Base-by-base conservation (phyloP, 306 rosid species). In the Casuarina cunninghamiana region DNA sequence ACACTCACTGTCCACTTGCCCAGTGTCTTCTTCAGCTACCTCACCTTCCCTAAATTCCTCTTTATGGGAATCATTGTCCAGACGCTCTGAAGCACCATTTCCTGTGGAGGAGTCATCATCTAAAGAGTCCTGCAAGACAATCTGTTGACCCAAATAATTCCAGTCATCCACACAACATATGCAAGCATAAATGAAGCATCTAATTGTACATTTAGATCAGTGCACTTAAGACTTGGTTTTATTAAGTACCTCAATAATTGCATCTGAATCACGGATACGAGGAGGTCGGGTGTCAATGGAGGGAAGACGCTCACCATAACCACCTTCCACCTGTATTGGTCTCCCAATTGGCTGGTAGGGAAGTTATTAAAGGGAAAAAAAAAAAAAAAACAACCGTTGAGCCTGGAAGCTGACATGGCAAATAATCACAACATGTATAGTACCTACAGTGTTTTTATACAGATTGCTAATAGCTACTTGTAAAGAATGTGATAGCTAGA, bases 301-400 rank as follows among this genome's bases (percentile, higher is more conserved):
- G 71, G 99, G 99, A 75, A 96, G 89, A 73, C 99, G 96, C 79
- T 96, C 99, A 53, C 98, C 99, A 74, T 65, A 90, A 76, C 99
- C 98, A 84, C 94, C 87, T 93, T 96, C 99, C 78, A 96, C 99
- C 89, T 96, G 99, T 81, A 96, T 96, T 81, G 99, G 98, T 83
- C 99, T 93, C 72, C 99, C 99, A 74, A 97, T 80, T 83, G 98
- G 99, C 99, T 96, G 93, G 86, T n/a, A 82, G 71, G 57, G 32
- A 26, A 26, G 32, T 26, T 26, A 26, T 26, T 26, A 80, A 85
- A 82, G 57, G 68, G 26, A 21, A 21, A 72, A 49, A 73, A 13
- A 15, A 68, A 2, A 0, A 4, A 6, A 4, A 42, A 41, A 77
- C n/a, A 84, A 55, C 77, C 62, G 72, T 44, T 76, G 61, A 85